A percentile compares a stretch with the other conserved stretches of the same genome.
Evolutionary conservation across 139 green algal genomes (phyloP).

Genomic region (Coelastrella sp.): DNA sequence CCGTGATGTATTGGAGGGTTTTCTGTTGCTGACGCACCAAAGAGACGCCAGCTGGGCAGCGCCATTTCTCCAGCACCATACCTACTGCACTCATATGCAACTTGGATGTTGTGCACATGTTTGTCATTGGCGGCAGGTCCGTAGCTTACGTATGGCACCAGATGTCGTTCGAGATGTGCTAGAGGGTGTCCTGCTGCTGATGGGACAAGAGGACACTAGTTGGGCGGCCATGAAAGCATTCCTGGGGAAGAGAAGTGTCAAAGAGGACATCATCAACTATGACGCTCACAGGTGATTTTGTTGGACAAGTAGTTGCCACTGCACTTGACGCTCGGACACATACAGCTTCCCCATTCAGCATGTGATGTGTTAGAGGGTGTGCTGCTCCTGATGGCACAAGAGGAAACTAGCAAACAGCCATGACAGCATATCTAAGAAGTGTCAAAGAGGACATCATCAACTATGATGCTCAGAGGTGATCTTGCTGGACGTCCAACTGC

Average conservation of each 20-base stretch:
- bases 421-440: slow-evolving; percentile 87
- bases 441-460: slow-evolving; percentile 86
- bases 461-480: slow-evolving; percentile 80
- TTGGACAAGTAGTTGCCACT: neutral
- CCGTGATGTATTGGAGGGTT: neutral
- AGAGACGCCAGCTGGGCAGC: no score
- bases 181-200: slow-evolving; percentile 82
- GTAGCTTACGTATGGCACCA: slow-evolving; percentile 47
- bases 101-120: no score
- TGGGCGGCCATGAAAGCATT: slow-evolving; percentile 93
- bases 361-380: slow-evolving; percentile 78
- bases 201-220: slow-evolving; percentile 84
- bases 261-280: slow-evolving; percentile 89
- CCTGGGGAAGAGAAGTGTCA: slow-evolving; percentile 66
- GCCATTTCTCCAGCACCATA: no score
- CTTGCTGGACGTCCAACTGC: no score
- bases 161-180: slow-evolving; percentile 84
- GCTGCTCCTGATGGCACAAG: slow-evolving; percentile 77
- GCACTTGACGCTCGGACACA: neutral
- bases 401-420: slow-evolving; percentile 88
- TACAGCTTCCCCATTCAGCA: no score
- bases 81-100: no score
- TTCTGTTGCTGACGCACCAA: no score
- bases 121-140: neutral
- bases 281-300: slow-evolving; percentile 71